Percentiles rank a stretch among this genome's conserved stretches.
Conservation (phyloP, 305 asterid genomes). For the Plantago rigida region DNA sequence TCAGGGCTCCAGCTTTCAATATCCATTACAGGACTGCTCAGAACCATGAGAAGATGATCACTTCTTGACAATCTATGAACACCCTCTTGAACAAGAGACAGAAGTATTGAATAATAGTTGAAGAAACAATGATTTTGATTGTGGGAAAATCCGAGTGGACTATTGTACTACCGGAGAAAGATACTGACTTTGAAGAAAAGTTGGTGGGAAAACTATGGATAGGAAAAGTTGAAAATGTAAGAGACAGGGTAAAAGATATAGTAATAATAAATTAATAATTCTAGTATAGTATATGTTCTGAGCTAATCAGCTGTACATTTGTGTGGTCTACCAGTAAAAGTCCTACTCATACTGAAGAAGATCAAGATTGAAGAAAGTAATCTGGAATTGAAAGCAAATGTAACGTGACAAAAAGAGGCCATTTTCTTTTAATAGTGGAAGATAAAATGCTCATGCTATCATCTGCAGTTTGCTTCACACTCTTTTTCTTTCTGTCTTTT, state of each 20-base stretch:
- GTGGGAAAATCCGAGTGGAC: background rate
- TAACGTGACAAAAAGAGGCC: background rate
- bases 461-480: too few species aligned
- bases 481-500: too few species aligned
- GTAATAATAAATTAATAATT: too few species aligned
- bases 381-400: background rate
- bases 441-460: too few species aligned
- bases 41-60: constrained; percentile 40
- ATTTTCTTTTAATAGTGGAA: too few species aligned
- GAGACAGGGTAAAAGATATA: too few species aligned
- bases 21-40: constrained; percentile 55
- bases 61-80: background rate
- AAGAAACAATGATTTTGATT: background rate
- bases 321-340: background rate
- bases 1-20: constrained; percentile 51
- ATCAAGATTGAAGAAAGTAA: background rate
- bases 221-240: background rate
- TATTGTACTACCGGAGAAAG: constrained; percentile 1
- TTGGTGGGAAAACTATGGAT: constrained; percentile 5
- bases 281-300: background rate
- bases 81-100: too few species aligned
- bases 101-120: too few species aligned
- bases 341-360: background rate
- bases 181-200: background rate
- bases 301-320: background rate